phyloP scores from a whole-genome alignment of 805 yeast species.

The Cyberlindnera euphorbiiphila region DNA sequence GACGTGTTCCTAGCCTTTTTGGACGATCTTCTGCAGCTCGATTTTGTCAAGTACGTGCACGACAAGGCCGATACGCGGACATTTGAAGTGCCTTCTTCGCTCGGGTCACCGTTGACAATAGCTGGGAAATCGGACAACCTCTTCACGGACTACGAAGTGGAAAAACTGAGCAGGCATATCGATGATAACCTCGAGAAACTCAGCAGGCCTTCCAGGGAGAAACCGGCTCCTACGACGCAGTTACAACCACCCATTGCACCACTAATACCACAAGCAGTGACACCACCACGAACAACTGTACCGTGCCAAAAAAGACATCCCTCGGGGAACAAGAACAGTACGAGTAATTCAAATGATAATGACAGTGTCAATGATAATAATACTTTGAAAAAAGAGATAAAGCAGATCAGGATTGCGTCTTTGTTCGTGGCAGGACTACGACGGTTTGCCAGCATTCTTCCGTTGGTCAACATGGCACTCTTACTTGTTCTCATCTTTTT shows the following conservation, averaged over 20 bases:
- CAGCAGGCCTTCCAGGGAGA: neutral
- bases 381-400: too few species aligned
- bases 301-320: neutral
- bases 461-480: slow-evolving; percentile 9
- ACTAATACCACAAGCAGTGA: neutral
- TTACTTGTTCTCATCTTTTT: slow-evolving; percentile 8
- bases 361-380: too few species aligned
- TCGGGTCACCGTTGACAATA: slow-evolving; percentile 16
- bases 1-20: slow-evolving; percentile 14
- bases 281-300: neutral
- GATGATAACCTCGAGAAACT: slow-evolving; percentile 8
- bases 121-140: slow-evolving; percentile 2
- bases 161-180: slow-evolving; percentile 6
- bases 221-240: too few species aligned
- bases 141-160: slow-evolving; percentile 6
- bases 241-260: too few species aligned
- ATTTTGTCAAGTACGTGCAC: slow-evolving; percentile 12
- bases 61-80: slow-evolving; percentile 11
- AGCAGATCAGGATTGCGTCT: neutral
- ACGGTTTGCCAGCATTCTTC: neutral
- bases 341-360: too few species aligned
- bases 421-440: too few species aligned
- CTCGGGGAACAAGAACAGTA: too few species aligned
- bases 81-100: slow-evolving; percentile 12
- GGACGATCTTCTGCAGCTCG: slow-evolving; percentile 17